Percentiles rank a stretch among this genome's conserved stretches.
phyloP scores from a whole-genome alignment of 1,139 yeast genomes.

The Blastobotrys ciferrii region DNA sequence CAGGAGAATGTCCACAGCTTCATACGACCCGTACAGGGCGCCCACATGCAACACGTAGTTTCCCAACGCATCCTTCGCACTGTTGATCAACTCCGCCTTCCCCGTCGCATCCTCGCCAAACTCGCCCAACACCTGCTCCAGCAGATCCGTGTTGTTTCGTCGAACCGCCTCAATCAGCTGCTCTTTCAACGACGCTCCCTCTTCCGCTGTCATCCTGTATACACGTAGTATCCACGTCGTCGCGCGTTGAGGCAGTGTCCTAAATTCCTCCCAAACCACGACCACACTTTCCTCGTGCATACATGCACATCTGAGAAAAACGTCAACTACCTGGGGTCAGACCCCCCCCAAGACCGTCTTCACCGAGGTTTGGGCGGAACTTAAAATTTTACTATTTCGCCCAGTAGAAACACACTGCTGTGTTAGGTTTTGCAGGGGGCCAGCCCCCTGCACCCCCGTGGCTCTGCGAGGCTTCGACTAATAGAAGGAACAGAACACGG shows the following conservation, averaged over 20 bases:
- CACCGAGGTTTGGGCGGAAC: too few species aligned
- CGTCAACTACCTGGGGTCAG: too few species aligned
- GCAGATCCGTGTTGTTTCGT: constrained; percentile 78
- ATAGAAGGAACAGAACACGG: too few species aligned
- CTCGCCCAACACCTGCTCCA: constrained; percentile 53
- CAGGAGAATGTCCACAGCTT: constrained; percentile 73
- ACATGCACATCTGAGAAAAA: too few species aligned
- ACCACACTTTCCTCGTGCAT: too few species aligned
- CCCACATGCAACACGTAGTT: constrained; percentile 82
- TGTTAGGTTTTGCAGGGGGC: too few species aligned
- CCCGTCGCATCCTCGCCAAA: constrained; percentile 23
- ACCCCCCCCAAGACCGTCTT: too few species aligned
- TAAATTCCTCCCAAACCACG: constrained; percentile 2
- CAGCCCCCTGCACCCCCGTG: too few species aligned
- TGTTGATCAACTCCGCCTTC: constrained; percentile 62
- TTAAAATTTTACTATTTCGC: too few species aligned
- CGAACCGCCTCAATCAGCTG: constrained; percentile 86
- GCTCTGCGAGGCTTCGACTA: too few species aligned
- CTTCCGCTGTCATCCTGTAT: constrained; percentile 23
- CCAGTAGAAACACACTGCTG: too few species aligned
- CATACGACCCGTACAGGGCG: constrained; percentile 74
- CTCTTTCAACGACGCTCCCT: constrained; percentile 77
- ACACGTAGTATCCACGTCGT: not conserved
- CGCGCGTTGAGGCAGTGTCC: constrained; percentile 1
- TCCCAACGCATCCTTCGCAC: constrained; percentile 73